Conservation (phyloP, 192 early-diverging fungal species). For the Coemansia sp. region DNA sequence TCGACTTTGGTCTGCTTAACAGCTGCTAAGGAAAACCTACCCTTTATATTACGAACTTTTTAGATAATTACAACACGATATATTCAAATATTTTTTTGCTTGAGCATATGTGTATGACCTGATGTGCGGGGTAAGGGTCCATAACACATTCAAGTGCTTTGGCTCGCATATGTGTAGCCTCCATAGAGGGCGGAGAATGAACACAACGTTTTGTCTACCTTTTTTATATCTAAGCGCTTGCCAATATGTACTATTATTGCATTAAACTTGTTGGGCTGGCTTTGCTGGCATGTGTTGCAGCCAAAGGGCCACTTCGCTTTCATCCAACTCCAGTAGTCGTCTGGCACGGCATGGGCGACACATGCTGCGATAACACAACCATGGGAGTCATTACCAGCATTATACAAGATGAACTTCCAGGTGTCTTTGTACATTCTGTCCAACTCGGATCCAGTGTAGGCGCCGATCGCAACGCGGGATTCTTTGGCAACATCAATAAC, state of each 20-base stretch:
- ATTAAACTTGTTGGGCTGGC: not conserved
- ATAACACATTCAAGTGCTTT: not conserved
- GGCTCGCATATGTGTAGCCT: not conserved
- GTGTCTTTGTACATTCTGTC: conserved; percentile 78
- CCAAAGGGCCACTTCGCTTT: not conserved
- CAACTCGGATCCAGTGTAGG: conserved; percentile 65
- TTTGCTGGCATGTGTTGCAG: not conserved
- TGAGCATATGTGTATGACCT: too few species aligned
- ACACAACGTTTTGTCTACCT: not conserved
- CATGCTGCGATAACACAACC: conserved; percentile 71
- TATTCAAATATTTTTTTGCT: not conserved
- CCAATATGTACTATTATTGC: not conserved
- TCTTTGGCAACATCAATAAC: conserved; percentile 83
- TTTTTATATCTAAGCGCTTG: not conserved
- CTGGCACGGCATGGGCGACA: conserved; percentile 93
- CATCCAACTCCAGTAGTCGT: conserved; percentile 62
- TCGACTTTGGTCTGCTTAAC: conserved; percentile 32
- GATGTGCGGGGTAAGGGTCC: not conserved
- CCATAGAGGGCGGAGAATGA: not conserved
- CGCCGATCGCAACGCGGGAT: conserved; percentile 78
- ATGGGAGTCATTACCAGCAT: conserved; percentile 58
- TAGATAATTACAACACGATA: not conserved
- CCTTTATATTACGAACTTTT: not conserved
- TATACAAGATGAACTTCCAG: conserved; percentile 60
- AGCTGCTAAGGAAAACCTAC: conserved; percentile 18